These are phyloP conservation scores for Prunus armeniaca DNA, from an alignment of 306 rosid genomes.

Conservation along the genomic window DNA sequence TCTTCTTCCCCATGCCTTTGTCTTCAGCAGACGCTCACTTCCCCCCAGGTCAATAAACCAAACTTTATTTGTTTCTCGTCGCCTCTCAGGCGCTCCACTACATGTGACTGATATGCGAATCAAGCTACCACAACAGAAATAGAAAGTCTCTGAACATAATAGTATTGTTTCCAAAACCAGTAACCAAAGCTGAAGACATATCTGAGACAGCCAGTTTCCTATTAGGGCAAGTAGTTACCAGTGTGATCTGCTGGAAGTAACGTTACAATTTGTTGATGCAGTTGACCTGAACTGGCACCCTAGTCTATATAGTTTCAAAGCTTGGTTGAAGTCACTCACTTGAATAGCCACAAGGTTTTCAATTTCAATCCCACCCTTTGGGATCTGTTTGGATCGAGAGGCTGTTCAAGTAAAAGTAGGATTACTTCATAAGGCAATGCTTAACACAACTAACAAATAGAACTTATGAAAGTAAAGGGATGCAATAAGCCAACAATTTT, in stretches of 20 bases:
- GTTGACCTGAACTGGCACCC: slow-evolving; percentile 41
- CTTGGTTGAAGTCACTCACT: slow-evolving; percentile 35
- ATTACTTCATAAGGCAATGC: slow-evolving; percentile 9
- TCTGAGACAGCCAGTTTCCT: slow-evolving; percentile 1
- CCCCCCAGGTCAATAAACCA: slow-evolving; percentile 46
- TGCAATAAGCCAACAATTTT: neutral
- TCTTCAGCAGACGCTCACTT: slow-evolving; percentile 41
- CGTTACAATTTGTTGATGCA: slow-evolving; percentile 38
- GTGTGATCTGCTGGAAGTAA: slow-evolving; percentile 41
- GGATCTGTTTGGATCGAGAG: slow-evolving; percentile 35
- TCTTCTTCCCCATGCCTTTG: slow-evolving; percentile 41
- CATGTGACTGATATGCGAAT: slow-evolving; percentile 39
- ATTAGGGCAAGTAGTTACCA: slow-evolving; percentile 23
- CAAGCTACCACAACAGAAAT: slow-evolving; percentile 27
- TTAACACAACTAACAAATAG: neutral
- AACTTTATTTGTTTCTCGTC: slow-evolving; percentile 33
- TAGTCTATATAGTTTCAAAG: slow-evolving; percentile 30
- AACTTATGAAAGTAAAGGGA: neutral
- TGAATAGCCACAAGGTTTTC: slow-evolving; percentile 39
- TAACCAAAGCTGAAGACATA: neutral
- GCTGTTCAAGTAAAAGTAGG: slow-evolving; percentile 18
- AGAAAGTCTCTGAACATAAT: neutral
- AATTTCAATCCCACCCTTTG: slow-evolving; percentile 32
- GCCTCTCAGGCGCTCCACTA: slow-evolving; percentile 33
- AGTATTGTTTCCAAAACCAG: neutral